These are phyloP conservation scores for Nakataea oryzae DNA, from an alignment of 2,329 filamentous ascomycete species.

Conservation along the genomic window DNA sequence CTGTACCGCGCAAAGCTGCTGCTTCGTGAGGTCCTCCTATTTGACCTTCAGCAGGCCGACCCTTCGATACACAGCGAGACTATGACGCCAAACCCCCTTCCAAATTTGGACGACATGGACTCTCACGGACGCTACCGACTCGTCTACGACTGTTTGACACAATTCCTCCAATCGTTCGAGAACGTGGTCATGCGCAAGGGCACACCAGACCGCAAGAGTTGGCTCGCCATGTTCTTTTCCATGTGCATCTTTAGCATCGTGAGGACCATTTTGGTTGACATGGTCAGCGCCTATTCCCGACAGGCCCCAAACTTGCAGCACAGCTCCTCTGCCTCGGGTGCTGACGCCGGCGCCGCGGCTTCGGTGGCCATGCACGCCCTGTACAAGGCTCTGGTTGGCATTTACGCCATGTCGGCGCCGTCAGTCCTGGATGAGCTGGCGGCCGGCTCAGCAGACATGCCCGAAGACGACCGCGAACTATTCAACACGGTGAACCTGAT, in stretches of 20 bases:
- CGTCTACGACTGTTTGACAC: slow-evolving; percentile 37
- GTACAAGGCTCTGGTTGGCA: slow-evolving; percentile 38
- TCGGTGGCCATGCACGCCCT: slow-evolving; percentile 33
- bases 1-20: slow-evolving; percentile 44
- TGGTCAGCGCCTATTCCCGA: slow-evolving; percentile 20
- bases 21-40: slow-evolving; percentile 42
- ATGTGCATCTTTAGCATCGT: slow-evolving; percentile 49
- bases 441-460: slow-evolving; percentile 19
- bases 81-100: slow-evolving; percentile 19
- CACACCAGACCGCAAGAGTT: slow-evolving; percentile 29
- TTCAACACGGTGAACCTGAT: slow-evolving; percentile 31
- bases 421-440: slow-evolving; percentile 33
- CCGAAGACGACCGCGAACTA: slow-evolving; percentile 33
- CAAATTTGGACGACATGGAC: slow-evolving; percentile 31
- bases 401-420: slow-evolving; percentile 32
- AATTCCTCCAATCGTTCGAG: slow-evolving; percentile 44
- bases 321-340: slow-evolving; percentile 2
- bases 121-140: slow-evolving; percentile 34
- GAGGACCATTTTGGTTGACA: slow-evolving; percentile 39
- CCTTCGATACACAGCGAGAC: slow-evolving; percentile 30
- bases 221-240: slow-evolving; percentile 42
- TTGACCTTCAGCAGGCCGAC: slow-evolving; percentile 38
- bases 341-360: slow-evolving; percentile 14
- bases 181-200: slow-evolving; percentile 26
- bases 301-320: slow-evolving; percentile 4